Evolutionary conservation across 2,329 filamentous ascomycete species (phyloP).

Genomic region (Fusarium agapanthi): DNA sequence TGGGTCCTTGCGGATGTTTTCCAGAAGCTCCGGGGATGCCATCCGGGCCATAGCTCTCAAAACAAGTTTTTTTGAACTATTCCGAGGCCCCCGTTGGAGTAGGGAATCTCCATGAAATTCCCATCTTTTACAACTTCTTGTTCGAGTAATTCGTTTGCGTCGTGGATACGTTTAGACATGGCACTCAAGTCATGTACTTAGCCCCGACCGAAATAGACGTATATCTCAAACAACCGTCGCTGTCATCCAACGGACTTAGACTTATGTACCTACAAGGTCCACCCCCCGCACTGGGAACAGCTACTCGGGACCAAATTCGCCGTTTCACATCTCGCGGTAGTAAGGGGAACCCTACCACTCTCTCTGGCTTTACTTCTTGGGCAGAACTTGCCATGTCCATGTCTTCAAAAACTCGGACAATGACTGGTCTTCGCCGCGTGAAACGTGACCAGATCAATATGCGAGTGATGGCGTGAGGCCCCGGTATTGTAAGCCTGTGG

Average conservation of each 20-base stretch:
- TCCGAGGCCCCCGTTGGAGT: slow-evolving; percentile 25
- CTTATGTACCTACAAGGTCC: slow-evolving; percentile 32
- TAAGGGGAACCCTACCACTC: slow-evolving; percentile 7
- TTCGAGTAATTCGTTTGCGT: slow-evolving; percentile 12
- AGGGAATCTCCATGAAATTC: slow-evolving; percentile 34
- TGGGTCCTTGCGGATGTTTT: slow-evolving; percentile 19
- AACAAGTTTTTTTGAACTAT: slow-evolving; percentile 13
- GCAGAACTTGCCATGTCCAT: slow-evolving; percentile 22
- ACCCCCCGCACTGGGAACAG: slow-evolving; percentile 42
- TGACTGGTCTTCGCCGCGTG: slow-evolving; percentile 18
- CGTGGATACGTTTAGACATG: background rate
- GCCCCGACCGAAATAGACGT: slow-evolving; percentile 35
- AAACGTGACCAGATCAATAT: slow-evolving; percentile 42
- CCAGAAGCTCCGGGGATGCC: slow-evolving; percentile 23
- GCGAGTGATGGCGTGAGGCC: slow-evolving; percentile 39
- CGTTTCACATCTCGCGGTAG: slow-evolving; percentile 24
- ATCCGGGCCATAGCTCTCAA: slow-evolving; percentile 26
- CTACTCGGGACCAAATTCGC: slow-evolving; percentile 36
- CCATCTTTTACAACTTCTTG: background rate
- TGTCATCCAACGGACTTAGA: slow-evolving; percentile 26
- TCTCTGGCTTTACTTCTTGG: background rate
- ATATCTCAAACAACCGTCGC: slow-evolving; percentile 14
- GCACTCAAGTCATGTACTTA: slow-evolving; percentile 15
- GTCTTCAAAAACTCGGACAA: slow-evolving; percentile 2
- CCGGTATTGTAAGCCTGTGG: slow-evolving; percentile 23